A percentile compares a stretch with the other conserved stretches of the same genome.
Conservation (phyloP, 192 early-diverging fungal genomes). For the Rhizoclosmatium globosum region DNA sequence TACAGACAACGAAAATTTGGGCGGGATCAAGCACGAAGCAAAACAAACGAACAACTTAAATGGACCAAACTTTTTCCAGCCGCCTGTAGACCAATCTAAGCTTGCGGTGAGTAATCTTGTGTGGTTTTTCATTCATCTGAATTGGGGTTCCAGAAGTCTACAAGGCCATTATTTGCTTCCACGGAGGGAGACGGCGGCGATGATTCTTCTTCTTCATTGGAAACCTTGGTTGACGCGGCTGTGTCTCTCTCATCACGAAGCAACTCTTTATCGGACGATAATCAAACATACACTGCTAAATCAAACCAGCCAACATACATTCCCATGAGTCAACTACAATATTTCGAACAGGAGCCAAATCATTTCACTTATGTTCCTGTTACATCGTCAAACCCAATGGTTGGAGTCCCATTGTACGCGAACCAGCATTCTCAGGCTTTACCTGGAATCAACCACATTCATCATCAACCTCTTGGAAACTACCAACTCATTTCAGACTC, state of each 20-base stretch:
- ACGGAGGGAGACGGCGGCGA: neutral
- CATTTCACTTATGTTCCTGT: neutral
- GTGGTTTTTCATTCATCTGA: no score
- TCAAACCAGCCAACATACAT: neutral
- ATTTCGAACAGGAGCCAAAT: neutral
- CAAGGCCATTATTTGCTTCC: conserved; percentile 5
- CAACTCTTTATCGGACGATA: neutral
- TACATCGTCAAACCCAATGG: neutral
- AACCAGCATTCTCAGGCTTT: neutral
- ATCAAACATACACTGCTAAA: neutral
- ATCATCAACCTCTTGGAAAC: neutral
- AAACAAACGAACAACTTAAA: no score
- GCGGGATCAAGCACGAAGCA: no score
- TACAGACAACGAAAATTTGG: no score
- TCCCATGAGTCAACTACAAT: conserved; percentile 12
- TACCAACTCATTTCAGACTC: neutral
- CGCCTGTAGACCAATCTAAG: no score
- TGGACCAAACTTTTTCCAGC: no score
- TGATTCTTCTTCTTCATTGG: neutral
- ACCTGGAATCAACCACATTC: neutral
- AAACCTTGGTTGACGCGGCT: conserved; percentile 13
- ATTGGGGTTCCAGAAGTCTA: no score
- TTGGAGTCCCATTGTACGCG: neutral
- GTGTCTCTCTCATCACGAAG: neutral
- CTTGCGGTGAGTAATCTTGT: no score